Evolutionary conservation across 345 rosid genomes (phyloP).

Genomic region (Acer campestre): DNA sequence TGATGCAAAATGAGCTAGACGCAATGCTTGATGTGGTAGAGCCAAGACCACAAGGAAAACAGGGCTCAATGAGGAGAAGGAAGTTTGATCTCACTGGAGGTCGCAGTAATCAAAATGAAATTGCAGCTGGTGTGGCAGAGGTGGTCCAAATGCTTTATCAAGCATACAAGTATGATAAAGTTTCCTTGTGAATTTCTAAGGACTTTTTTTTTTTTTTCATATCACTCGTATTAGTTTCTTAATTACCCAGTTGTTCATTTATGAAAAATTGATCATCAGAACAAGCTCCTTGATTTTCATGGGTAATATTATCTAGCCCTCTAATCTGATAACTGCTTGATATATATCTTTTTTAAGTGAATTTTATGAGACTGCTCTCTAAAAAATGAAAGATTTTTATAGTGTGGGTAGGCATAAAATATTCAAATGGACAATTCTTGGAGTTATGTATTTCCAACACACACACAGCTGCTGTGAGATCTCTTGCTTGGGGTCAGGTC

Average conservation of each 20-base stretch:
- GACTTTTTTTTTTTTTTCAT: too few species aligned
- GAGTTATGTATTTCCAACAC: not conserved
- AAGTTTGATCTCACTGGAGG: not conserved
- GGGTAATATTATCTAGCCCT: not conserved
- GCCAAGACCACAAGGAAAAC: slow-evolving; percentile 5
- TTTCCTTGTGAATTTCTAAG: not conserved
- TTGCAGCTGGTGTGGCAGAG: not conserved
- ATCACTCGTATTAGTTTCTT: not conserved
- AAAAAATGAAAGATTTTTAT: not conserved
- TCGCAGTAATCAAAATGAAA: not conserved
- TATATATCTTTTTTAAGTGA: too few species aligned
- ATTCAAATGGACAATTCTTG: not conserved
- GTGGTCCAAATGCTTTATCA: not conserved
- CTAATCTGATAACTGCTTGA: not conserved
- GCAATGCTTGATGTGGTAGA: slow-evolving; percentile 18
- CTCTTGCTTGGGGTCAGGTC: not conserved
- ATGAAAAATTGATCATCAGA: not conserved
- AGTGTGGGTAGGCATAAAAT: not conserved
- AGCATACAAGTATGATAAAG: slow-evolving; percentile 6
- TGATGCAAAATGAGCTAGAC: slow-evolving; percentile 19
- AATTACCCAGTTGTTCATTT: not conserved
- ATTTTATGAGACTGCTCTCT: not conserved
- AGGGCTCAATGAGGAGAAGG: not conserved
- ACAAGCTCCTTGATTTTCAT: not conserved
- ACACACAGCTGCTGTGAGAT: not conserved